Base-by-base conservation (phyloP, 2,329 filamentous ascomycete species). In the Ilyonectria mors-panacis region DNA sequence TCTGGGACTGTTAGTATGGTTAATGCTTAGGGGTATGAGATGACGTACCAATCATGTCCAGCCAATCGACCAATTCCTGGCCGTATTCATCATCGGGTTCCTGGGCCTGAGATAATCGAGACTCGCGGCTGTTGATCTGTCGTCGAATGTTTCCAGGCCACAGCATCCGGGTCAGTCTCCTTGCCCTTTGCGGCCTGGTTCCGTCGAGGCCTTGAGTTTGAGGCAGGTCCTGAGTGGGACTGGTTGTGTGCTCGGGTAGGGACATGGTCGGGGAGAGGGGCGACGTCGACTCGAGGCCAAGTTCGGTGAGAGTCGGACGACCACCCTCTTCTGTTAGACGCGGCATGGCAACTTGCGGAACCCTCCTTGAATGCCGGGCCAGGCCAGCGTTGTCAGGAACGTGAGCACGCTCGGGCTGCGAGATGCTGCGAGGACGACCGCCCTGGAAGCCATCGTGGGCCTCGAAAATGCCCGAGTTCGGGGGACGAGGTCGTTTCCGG, bases 1-100 rank as follows among this genome's bases (percentile, higher is more conserved):
- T 97, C 94, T 94, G 70, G 6, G 5, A 4, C 7, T 39, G 48
- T 70, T 64, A 68, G 65, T 28, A 19, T 33, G 30, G n/a, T 21
- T 44, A 2, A 45, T 35, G 6, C 21, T 50, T 51, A 15, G 10
- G 2, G 13, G 2, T 7, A 45, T 12, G 19, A 12, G 1, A 6
- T 9, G 26, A 28, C 77, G 59, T 74, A 82, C 81, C 81, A 42
- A 83, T 80, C 13, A 80, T 80, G 58, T 83, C 81, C 7, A 83
- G 69, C 73, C 78, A 81, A 50, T 83, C 81, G 4, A 83, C 81
- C 54, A 83, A 51, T 23, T 80, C 74, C n/a, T 80, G 78, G 17
- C 80, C 74, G 51, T 82, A 83, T 63, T 82, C 81, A n/a, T 79
- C 69, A 10, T 76, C 70, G 6, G 58, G 67, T 50, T 67, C 54